These are phyloP conservation scores for Cucurbitaria berberidis DNA, from an alignment of 2,329 filamentous ascomycete species.

Conservation along the genomic window DNA sequence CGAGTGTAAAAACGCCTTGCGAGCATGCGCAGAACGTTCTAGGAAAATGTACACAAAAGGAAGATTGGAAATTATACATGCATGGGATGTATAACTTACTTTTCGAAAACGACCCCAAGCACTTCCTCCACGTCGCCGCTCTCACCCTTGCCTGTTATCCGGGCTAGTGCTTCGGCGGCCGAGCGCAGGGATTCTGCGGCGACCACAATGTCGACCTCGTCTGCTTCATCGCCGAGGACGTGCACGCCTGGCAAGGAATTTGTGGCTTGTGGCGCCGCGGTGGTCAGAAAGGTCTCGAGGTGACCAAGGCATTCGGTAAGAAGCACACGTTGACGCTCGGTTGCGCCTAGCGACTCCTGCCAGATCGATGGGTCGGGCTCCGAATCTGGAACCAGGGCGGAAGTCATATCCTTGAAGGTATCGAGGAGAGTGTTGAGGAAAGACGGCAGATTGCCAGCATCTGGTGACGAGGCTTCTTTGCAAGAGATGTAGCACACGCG, in stretches of 20 bases:
- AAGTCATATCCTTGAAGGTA: conserved; percentile 74
- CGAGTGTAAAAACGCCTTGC: not conserved
- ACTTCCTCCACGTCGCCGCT: conserved; percentile 93
- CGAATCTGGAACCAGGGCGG: conserved; percentile 52
- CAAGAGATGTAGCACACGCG: conserved; percentile 75
- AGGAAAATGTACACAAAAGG: not conserved
- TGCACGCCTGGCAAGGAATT: conserved; percentile 3
- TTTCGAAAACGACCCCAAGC: conserved; percentile 95
- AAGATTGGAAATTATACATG: too few species aligned
- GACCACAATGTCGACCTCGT: conserved; percentile 80
- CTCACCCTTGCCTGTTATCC: conserved; percentile 86
- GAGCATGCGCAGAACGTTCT: not conserved
- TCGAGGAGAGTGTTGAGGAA: conserved; percentile 72
- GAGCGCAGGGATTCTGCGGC: conserved; percentile 84
- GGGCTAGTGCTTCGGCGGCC: conserved; percentile 59
- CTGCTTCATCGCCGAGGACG: conserved; percentile 17
- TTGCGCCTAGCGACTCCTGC: conserved; percentile 87
- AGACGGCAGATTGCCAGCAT: conserved; percentile 70
- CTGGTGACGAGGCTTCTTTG: conserved; percentile 59
- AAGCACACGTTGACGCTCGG: conserved; percentile 84
- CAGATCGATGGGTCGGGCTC: conserved; percentile 68
- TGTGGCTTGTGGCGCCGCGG: conserved; percentile 51
- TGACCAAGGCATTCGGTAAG: conserved; percentile 74
- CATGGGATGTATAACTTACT: conserved; percentile 63
- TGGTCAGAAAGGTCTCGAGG: conserved; percentile 74